Base-by-base conservation (phyloP, 352 stramenopile species). In the Phytophthora idaei region DNA sequence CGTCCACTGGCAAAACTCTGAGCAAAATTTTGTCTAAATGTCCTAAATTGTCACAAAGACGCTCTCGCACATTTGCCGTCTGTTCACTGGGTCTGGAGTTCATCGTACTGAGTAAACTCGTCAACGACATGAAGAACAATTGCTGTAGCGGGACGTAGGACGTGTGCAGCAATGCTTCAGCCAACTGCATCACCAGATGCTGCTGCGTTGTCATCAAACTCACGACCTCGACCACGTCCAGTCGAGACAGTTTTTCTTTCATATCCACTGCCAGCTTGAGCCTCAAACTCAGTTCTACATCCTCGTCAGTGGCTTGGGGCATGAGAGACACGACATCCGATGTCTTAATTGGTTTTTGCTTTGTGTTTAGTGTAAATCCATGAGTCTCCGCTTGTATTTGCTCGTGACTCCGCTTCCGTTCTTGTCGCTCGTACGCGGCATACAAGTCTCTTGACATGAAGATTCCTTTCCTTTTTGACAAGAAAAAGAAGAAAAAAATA, bases 71-170 rank as follows among this genome's bases (percentile, higher is more conserved):
- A 41, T 45, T 37, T 11, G 39, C 27, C 29, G 55, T n/a, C 3
- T 21, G 12, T 4, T 48, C 32, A 6, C 12, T 46, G 6, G 27
- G 64, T 31, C n/a, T 41, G 49, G 41, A 64, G 42, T 73, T 78
- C n/a, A 90, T 45, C 42, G 61, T 61, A 39, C 70, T 62, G 4
- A 87, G 27, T 50, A 90, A 65, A 25, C 57, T 77, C 2, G 73
- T 66, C 3, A 87, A 50, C 1, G 66, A 67, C 79, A 89, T 85
- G 54, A 86, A 85, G 52, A 69, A 90, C 10, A 87, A 60, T 41
- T 87, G 78, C 66, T 90, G 82, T 4, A 90, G 56, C n/a, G 82
- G 82, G 17, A 90, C 83, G 46, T 90, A 89, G 5, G 77, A 61
- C 7, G 78, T 89, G 28, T 79, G 69, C 4, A 87, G 56, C 47